A percentile compares a stretch with the other conserved stretches of the same genome.
Evolutionary conservation across 1,284 basidiomycete genomes (phyloP).

Genomic region (Pseudozyma sp.): DNA sequence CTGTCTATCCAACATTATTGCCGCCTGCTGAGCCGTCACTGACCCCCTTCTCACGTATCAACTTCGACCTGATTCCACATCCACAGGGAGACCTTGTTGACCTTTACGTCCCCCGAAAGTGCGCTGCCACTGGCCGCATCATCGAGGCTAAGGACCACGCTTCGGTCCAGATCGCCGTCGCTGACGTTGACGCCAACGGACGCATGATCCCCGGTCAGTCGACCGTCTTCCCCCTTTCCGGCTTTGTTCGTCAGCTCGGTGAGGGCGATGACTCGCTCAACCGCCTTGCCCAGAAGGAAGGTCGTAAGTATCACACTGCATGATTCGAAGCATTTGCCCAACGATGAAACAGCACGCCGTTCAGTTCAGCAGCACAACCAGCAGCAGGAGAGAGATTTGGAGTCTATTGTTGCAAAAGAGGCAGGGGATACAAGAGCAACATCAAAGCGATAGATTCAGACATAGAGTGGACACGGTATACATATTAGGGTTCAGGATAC

Average conservation of each 20-base stretch:
- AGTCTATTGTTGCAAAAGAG: no score
- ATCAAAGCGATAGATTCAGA: no score
- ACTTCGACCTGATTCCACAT: conserved; percentile 2
- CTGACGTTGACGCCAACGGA: conserved; percentile 93
- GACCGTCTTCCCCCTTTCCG: conserved; percentile 93
- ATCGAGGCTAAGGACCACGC: conserved; percentile 99
- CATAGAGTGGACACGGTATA: background rate
- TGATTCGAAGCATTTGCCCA: background rate
- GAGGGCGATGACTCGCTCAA: conserved; percentile 98
- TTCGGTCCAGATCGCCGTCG: conserved; percentile 94
- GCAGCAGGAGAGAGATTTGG: no score
- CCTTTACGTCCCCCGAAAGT: conserved; percentile 99
- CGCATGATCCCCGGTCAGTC: conserved; percentile 83
- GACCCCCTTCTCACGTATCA: conserved; percentile 11
- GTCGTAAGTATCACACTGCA: conserved; percentile 78
- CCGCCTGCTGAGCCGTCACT: conserved; percentile 8
- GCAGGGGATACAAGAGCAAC: no score
- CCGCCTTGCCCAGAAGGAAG: conserved; percentile 93
- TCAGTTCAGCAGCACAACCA: background rate
- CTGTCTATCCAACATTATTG: background rate
- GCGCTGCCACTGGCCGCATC: conserved; percentile 81
- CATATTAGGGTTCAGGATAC: background rate
- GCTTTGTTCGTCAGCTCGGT: conserved; percentile 91
- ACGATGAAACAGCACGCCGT: conserved; percentile 3
- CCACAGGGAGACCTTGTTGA: conserved; percentile 94